phyloP scores from a whole-genome alignment of 2,329 filamentous ascomycete species.

The Alternaria dauci region DNA sequence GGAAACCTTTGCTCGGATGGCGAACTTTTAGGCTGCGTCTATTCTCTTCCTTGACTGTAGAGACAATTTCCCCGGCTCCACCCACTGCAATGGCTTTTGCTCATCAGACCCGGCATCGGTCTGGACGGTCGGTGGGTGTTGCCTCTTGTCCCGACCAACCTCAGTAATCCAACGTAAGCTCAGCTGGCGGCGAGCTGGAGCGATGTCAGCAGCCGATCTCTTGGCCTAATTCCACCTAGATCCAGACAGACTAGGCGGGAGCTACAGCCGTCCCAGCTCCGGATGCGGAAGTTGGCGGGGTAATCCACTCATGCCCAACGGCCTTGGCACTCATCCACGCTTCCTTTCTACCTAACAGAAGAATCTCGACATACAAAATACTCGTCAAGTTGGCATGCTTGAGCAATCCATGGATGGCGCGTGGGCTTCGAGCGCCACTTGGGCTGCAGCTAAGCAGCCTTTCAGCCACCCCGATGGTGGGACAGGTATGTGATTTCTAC shows the following conservation, averaged over 20 bases:
- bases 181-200: not conserved
- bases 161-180: not conserved
- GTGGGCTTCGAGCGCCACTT: no score
- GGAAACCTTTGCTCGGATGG: not conserved
- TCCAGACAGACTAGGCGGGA: not conserved
- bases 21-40: not conserved
- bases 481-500: no score
- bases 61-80: slow-evolving; percentile 33
- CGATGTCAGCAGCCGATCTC: not conserved
- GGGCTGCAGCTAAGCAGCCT: no score
- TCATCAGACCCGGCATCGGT: slow-evolving; percentile 14
- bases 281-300: not conserved
- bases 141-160: not conserved
- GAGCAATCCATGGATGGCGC: no score
- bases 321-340: not conserved
- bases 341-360: not conserved
- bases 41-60: slow-evolving; percentile 17
- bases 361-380: not conserved
- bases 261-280: not conserved
- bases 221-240: not conserved
- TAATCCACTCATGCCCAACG: not conserved
- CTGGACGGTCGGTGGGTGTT: not conserved
- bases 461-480: no score
- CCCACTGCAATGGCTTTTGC: slow-evolving; percentile 39
- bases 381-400: no score